Conservation (phyloP, 768 basidiomycete genomes). For the Termitomyces sp. region DNA sequence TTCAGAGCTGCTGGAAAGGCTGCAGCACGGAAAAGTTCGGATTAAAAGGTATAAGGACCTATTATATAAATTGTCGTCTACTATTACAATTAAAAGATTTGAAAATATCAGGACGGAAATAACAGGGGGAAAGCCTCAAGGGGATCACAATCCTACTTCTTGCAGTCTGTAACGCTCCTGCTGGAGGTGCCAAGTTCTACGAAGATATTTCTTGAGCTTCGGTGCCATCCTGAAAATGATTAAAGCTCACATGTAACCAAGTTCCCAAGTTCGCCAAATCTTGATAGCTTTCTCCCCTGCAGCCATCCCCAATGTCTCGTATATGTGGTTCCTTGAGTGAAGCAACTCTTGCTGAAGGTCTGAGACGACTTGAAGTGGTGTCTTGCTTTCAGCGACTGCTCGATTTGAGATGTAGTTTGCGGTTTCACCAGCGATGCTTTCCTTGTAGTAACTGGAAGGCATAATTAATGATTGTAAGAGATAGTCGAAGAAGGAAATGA, state of each 20-base stretch:
- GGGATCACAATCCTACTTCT: neutral
- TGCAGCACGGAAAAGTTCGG: constrained; percentile 13
- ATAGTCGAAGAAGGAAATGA: neutral
- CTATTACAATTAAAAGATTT: neutral
- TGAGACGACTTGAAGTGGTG: constrained; percentile 3
- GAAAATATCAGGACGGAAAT: too few relatives aligned
- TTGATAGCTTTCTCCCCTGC: neutral
- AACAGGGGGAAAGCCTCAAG: neutral
- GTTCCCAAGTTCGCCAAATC: constrained; percentile 10
- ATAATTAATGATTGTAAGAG: neutral
- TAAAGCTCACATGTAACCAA: constrained; percentile 11
- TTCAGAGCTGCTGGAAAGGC: constrained; percentile 42
- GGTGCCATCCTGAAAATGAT: neutral
- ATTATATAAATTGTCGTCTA: neutral
- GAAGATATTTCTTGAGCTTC: neutral
- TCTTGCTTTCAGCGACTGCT: constrained; percentile 7
- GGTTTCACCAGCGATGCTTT: constrained; percentile 17
- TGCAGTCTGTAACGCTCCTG: constrained; percentile 1
- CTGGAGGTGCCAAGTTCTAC: constrained; percentile 3
- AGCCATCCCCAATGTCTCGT: neutral
- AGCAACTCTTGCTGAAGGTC: constrained; percentile 13
- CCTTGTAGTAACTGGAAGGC: constrained; percentile 16
- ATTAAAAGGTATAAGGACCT: neutral
- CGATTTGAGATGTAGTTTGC: constrained; percentile 15
- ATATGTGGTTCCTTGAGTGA: constrained; percentile 3